These are phyloP conservation scores for Melaleuca quinquenervia DNA, from an alignment of 345 rosid genomes.

Conservation along the genomic window DNA sequence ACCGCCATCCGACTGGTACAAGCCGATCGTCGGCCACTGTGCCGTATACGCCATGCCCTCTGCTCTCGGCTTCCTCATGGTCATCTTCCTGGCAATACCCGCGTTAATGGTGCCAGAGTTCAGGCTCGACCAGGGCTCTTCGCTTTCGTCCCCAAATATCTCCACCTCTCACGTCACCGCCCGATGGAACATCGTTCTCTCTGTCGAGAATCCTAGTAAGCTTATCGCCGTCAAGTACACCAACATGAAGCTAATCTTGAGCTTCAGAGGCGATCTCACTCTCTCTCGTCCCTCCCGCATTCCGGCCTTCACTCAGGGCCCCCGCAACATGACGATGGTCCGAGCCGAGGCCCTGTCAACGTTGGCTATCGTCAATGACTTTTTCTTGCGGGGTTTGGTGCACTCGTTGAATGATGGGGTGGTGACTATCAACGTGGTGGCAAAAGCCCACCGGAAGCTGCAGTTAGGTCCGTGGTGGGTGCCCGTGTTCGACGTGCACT, in stretches of 20 bases:
- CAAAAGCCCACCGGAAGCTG: background rate
- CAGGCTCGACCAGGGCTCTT: background rate
- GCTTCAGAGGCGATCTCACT: accelerated
- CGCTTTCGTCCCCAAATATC: background rate
- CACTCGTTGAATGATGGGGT: background rate
- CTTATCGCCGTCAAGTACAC: background rate
- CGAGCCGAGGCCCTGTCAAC: background rate
- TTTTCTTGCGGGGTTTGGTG: background rate
- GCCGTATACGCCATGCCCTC: background rate
- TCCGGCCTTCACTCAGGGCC: background rate
- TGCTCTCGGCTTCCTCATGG: background rate
- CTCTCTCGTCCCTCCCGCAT: background rate
- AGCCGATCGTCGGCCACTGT: background rate
- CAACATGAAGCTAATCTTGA: background rate
- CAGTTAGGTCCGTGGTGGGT: background rate
- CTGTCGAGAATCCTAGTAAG: background rate
- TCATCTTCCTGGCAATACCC: background rate
- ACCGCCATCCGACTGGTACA: background rate
- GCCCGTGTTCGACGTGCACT: background rate
- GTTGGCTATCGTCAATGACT: background rate
- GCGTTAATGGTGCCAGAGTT: no score
- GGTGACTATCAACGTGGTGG: background rate
- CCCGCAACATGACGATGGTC: background rate
- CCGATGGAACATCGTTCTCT: background rate
- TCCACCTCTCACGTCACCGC: background rate